Conservation (phyloP, 192 early-diverging fungal species). For the Coemansia umbellata region DNA sequence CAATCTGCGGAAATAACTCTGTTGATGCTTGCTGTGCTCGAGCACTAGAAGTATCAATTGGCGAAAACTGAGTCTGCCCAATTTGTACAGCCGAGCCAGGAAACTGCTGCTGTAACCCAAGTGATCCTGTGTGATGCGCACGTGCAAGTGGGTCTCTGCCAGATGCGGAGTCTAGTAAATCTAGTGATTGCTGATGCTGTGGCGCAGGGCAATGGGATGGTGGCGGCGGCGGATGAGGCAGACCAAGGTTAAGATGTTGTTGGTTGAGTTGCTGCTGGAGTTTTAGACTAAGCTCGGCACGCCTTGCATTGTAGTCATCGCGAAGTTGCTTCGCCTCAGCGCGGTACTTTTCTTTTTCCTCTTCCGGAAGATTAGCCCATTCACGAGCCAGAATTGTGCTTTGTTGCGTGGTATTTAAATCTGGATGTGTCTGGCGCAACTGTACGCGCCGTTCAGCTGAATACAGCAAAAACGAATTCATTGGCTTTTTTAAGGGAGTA, state of each 20-base stretch:
- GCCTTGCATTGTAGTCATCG: constrained; percentile 55
- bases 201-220: constrained; percentile 4
- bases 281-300: constrained; percentile 58
- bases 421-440: constrained; percentile 56
- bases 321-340: constrained; percentile 58
- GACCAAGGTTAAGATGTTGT: constrained; percentile 45
- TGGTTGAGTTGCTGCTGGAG: constrained; percentile 51
- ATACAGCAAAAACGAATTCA: constrained; percentile 67
- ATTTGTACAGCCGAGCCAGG: constrained; percentile 8
- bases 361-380: constrained; percentile 57
- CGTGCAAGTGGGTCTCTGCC: constrained; percentile 13
- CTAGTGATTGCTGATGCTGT: constrained; percentile 14
- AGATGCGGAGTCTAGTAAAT: constrained; percentile 12
- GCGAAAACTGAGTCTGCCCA: constrained; percentile 16
- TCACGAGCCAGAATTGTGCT: constrained; percentile 66
- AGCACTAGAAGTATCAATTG: background rate
- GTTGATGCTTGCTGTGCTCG: constrained; percentile 1
- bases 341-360: constrained; percentile 56
- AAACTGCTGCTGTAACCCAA: constrained; percentile 30
- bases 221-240: constrained; percentile 17
- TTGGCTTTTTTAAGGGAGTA: constrained; percentile 58
- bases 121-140: constrained; percentile 3
- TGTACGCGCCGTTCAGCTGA: constrained; percentile 63
- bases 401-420: constrained; percentile 58
- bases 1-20: background rate